Percentiles rank a stretch among this genome's conserved stretches.
Evolutionary conservation across 169 alveolate genomes (phyloP).

Genomic region (Cryptosporidium canis): DNA sequence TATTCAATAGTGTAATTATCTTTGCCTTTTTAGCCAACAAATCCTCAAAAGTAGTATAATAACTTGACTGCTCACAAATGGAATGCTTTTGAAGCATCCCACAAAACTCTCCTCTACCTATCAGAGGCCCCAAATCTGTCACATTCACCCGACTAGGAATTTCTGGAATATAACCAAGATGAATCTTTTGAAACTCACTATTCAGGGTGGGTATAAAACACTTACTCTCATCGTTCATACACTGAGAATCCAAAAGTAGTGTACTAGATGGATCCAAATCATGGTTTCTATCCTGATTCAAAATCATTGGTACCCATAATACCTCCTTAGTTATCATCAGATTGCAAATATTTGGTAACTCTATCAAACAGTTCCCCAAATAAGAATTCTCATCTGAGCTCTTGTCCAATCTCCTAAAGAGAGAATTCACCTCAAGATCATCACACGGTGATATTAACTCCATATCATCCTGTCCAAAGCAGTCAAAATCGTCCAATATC

Average conservation of each 20-base stretch:
- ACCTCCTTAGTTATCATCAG: background rate
- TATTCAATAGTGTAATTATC: slow-evolving; percentile 22
- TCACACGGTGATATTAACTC: background rate
- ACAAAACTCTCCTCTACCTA: background rate
- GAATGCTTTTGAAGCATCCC: background rate
- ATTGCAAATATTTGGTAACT: slow-evolving; percentile 16
- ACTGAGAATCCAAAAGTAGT: background rate
- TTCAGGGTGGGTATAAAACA: slow-evolving; percentile 33
- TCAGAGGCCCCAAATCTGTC: background rate
- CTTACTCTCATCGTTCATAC: background rate
- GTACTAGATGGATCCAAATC: slow-evolving; percentile 16
- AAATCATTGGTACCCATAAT: slow-evolving; percentile 61
- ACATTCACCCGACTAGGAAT: slow-evolving; percentile 6
- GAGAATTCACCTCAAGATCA: background rate
- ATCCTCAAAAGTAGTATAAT: slow-evolving; percentile 49
- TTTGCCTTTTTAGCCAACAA: slow-evolving; percentile 46
- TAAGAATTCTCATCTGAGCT: background rate
- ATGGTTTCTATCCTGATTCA: background rate
- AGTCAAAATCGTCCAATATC: slow-evolving; percentile 12
- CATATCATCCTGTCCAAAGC: slow-evolving; percentile 2
- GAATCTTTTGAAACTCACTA: slow-evolving; percentile 19
- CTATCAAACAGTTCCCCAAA: slow-evolving; percentile 26
- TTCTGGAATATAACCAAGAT: slow-evolving; percentile 47
- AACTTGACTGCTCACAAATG: slow-evolving; percentile 7
- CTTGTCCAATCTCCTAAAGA: background rate